phyloP scores from a whole-genome alignment of 2,329 filamentous ascomycete genomes.

The Fusarium begoniae region DNA sequence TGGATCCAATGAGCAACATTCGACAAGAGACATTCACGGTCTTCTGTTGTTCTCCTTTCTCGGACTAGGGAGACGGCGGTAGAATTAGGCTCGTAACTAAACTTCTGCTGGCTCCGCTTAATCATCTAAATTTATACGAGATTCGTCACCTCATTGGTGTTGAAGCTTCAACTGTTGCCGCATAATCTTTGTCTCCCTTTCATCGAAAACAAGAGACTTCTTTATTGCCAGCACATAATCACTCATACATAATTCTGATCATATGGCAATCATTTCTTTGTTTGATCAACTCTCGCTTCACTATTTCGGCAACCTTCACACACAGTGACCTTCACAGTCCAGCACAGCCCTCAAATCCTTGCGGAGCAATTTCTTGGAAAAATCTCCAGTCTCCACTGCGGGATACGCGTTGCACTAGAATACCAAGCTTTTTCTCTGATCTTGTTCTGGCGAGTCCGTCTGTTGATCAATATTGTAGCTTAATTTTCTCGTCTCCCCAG shows the following conservation, averaged over 20 bases:
- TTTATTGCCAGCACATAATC: background rate
- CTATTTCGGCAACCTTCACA: background rate
- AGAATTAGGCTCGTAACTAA: slow-evolving; percentile 37
- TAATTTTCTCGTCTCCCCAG: background rate
- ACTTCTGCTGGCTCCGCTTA: slow-evolving; percentile 17
- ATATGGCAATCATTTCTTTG: slow-evolving; percentile 23
- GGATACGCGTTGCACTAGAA: slow-evolving; percentile 32
- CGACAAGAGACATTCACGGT: background rate
- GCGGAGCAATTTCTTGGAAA: slow-evolving; percentile 27
- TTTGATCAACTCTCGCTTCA: slow-evolving; percentile 11
- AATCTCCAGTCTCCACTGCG: slow-evolving; percentile 37
- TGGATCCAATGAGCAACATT: slow-evolving; percentile 20
- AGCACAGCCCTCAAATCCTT: slow-evolving; percentile 7
- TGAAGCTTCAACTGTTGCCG: background rate
- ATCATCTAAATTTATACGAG: slow-evolving; percentile 27
- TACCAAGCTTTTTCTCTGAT: slow-evolving; percentile 41
- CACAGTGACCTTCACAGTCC: slow-evolving; percentile 35
- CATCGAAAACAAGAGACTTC: background rate
- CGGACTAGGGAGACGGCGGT: slow-evolving; percentile 1
- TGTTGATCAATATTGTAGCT: slow-evolving; percentile 27
- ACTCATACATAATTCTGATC: background rate
- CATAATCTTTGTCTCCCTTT: background rate
- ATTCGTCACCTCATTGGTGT: background rate
- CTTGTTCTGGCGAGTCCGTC: slow-evolving; percentile 16
- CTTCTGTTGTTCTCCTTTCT: slow-evolving; percentile 6